Evolutionary conservation across 805 yeast species (phyloP).

Genomic region (Lipomyces yamanashiensis): DNA sequence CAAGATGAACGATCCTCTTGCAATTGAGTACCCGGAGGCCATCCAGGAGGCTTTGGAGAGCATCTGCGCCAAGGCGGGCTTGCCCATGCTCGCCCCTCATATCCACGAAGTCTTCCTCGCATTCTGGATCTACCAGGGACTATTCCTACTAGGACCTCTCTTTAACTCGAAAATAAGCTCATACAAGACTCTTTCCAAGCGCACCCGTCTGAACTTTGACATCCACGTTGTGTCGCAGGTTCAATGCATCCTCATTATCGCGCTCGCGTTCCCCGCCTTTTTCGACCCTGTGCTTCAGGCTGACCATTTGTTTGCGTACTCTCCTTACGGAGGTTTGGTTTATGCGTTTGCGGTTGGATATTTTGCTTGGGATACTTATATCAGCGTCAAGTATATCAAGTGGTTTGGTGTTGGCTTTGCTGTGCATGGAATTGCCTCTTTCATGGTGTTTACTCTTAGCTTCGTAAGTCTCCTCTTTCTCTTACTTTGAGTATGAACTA

Average conservation of each 20-base stretch:
- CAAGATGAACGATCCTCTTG: conserved; percentile 32
- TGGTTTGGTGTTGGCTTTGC: conserved; percentile 82
- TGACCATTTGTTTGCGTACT: conserved; percentile 67
- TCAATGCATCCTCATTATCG: conserved; percentile 72
- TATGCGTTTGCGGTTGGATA: conserved; percentile 79
- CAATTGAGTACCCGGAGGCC: conserved; percentile 28
- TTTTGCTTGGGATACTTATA: conserved; percentile 81
- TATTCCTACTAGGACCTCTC: conserved; percentile 55
- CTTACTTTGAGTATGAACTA: background rate
- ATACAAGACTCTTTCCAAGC: conserved; percentile 55
- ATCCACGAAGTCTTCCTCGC: conserved; percentile 71
- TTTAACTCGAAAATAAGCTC: conserved; percentile 54
- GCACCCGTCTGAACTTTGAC: conserved; percentile 74
- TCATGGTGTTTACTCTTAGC: conserved; percentile 68
- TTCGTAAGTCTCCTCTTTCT: conserved; percentile 43
- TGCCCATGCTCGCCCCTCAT: conserved; percentile 44
- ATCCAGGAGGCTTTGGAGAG: conserved; percentile 15
- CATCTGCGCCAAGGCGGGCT: conserved; percentile 35
- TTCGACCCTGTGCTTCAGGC: conserved; percentile 57
- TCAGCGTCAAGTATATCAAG: conserved; percentile 65
- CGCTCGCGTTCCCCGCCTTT: conserved; percentile 61
- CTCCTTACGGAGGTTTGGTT: conserved; percentile 77
- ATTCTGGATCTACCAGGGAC: conserved; percentile 60
- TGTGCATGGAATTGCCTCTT: conserved; percentile 81
- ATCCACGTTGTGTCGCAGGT: conserved; percentile 88